Base-by-base conservation (phyloP, 1,139 yeast species). In the Hansenula anomala region DNA sequence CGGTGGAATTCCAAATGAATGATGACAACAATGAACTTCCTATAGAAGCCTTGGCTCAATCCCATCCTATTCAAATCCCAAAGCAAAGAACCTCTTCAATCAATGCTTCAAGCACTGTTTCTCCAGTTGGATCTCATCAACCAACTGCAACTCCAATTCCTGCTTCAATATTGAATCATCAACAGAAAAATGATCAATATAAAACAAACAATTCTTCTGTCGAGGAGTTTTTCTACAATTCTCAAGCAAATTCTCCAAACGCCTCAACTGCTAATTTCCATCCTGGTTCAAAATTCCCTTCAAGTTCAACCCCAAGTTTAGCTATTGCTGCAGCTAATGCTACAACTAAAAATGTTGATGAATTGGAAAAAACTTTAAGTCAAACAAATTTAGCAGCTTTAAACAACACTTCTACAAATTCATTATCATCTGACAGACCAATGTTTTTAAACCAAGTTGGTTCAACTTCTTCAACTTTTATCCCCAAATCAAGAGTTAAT, bases 1-100 rank as follows among this genome's bases (percentile, higher is more conserved):
- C 90, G 3, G 85, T 80, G 27, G 82, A 79, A 48, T 82, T 82
- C 54, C 82, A 81, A 50, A 73, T 80, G 11, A 17, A 32, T 4
- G 70, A 59, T 3, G 52, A 51, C 34, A 51, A 57, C 22, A 44
- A 54, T 33, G 51, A 49, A n/a, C n/a, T n/a, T 19, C 46, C 47
- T 36, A 52, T 51, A 31, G 59, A 59, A 6, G 46, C 30, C 22
- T 34, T 44, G 34, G 42, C 54, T 10, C 45, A 38, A 32, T 36
- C 33, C 13, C 43, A 37, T 41, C 56, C 38, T 34, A 47, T 33
- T 14, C 46, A 46, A 7, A 36, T 43, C 12, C 50, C 50, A 13
- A 42, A 46, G 33, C 44, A 44, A 28, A 35, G 51, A 26, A 14
- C 52, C 10, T 36, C 46, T 14, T 48, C 51, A 14, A 43, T 47